Base-by-base conservation (phyloP, 2,329 filamentous ascomycete genomes). In the Catunica adiposa region DNA sequence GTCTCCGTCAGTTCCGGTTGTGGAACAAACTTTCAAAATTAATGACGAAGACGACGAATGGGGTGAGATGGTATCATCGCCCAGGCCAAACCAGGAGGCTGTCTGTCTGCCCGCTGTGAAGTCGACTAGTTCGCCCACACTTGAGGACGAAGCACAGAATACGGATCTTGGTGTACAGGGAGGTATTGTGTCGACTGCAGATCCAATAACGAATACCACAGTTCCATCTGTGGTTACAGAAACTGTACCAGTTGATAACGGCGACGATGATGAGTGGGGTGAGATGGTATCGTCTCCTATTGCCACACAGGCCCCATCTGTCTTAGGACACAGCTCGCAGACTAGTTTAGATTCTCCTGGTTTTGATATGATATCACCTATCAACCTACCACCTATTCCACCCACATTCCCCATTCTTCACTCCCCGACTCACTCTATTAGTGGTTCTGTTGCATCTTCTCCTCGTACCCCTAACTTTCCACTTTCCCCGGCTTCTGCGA, bases 191-290 rank as follows among this genome's bases (percentile, higher is more conserved):
- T 53, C 51, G 26, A n/a, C 51, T 17, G 20, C 51, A 15, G 26
- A 11, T 5, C 7, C 44, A 2, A 26, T 25, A 9, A 23, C 17
- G 5, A 48, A 48, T 25, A 25, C 44, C 23, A 25, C 15, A 7
- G 11, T 14, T 11, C 15, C 44, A 26, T 15, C 15, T 20, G 22
- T 25, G 5, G 11, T 48, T 8, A 20, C 4, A 14, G 15, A 48
- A 48, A 7, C 20, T 48, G 8, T 3, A 20, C 42, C 11, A 61
- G 50, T 47, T 31, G 62, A 62, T 0, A 64, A 64, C 0, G 66
- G 68, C 4, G 68, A 72, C 0, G 73, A 77, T 3, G 75, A 78
- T 47, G 77, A 80, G 38, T 80, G 77, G 77, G 77, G 77, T 1
- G 77, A 80, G 59, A 80, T 80, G 77, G 68, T 80, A 9, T 53